Percentiles rank a stretch among this genome's conserved stretches.
phyloP scores from a whole-genome alignment of 805 yeast species.

The Saturnispora ahearnii region DNA sequence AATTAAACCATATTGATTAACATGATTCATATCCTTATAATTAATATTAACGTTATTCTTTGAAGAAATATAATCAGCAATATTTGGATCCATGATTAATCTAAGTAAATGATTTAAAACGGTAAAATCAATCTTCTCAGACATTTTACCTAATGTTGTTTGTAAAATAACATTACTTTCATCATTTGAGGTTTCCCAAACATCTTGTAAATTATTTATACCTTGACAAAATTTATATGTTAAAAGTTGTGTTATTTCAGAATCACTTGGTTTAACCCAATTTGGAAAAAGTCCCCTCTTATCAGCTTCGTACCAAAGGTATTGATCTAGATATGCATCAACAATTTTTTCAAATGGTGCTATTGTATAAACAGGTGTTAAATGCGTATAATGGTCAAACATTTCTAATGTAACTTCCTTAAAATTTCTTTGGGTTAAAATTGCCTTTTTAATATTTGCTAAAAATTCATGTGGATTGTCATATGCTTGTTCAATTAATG shows the following conservation, averaged over 20 bases:
- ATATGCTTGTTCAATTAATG: slow-evolving; percentile 90
- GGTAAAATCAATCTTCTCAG: slow-evolving; percentile 86
- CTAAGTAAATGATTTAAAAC: slow-evolving; percentile 72
- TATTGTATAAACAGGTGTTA: slow-evolving; percentile 77
- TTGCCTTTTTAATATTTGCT: slow-evolving; percentile 69
- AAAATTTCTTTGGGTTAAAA: slow-evolving; percentile 84
- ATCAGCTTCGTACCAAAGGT: slow-evolving; percentile 92
- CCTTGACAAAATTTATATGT: slow-evolving; percentile 95
- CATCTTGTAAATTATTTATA: slow-evolving; percentile 61
- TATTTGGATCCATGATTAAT: slow-evolving; percentile 74
- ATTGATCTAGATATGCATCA: slow-evolving; percentile 93
- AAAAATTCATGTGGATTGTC: slow-evolving; percentile 94
- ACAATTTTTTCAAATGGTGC: slow-evolving; percentile 94
- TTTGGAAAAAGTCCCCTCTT: slow-evolving; percentile 81
- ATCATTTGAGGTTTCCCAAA: slow-evolving; percentile 74
- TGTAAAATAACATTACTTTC: slow-evolving; percentile 81
- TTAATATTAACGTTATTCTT: slow-evolving; percentile 76
- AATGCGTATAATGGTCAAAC: slow-evolving; percentile 82
- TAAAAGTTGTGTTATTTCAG: slow-evolving; percentile 85
- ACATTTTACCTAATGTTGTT: slow-evolving; percentile 55
- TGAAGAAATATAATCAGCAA: slow-evolving; percentile 91
- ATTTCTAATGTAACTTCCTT: slow-evolving; percentile 80
- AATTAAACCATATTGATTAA: slow-evolving; percentile 78
- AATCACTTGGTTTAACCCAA: slow-evolving; percentile 93
- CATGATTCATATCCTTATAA: slow-evolving; percentile 92